Percentiles rank a stretch among this genome's conserved stretches.
These are phyloP conservation scores for Dimargaris cristalligena DNA, from an alignment of 192 early-diverging fungal genomes.

Conservation along the genomic window DNA sequence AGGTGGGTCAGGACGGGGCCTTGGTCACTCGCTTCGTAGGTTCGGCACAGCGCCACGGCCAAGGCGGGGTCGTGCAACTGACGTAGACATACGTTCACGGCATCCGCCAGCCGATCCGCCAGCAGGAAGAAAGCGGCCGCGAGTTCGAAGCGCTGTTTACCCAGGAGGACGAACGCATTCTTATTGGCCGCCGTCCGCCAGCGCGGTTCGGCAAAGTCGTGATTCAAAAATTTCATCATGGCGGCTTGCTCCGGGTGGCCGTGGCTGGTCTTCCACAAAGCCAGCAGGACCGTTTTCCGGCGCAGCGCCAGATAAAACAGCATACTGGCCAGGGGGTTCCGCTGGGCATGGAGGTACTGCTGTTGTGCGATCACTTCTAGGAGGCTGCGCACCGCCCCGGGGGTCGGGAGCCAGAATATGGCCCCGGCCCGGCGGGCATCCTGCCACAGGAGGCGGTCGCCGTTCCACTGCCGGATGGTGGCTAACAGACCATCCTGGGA, in stretches of 20 bases:
- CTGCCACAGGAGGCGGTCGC: slow-evolving; percentile 56
- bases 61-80: slow-evolving; percentile 84
- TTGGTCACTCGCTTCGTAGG: slow-evolving; percentile 74
- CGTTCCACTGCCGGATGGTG: slow-evolving; percentile 19
- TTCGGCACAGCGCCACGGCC: slow-evolving; percentile 76
- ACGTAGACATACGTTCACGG: slow-evolving; percentile 79
- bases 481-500: slow-evolving; percentile 50
- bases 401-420: slow-evolving; percentile 70
- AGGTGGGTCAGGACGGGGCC: slow-evolving; percentile 24
- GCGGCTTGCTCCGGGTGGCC: slow-evolving; percentile 67
- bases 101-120: slow-evolving; percentile 72
- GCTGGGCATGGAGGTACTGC: slow-evolving; percentile 54
- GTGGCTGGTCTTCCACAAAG: slow-evolving; percentile 75
- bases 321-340: slow-evolving; percentile 70
- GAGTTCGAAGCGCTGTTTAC: slow-evolving; percentile 84
- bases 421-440: slow-evolving; percentile 68
- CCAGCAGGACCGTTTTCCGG: slow-evolving; percentile 79
- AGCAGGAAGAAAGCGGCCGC: slow-evolving; percentile 93
- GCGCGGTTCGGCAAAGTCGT: slow-evolving; percentile 76
- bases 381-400: slow-evolving; percentile 44
- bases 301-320: slow-evolving; percentile 80
- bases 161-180: slow-evolving; percentile 93
- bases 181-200: slow-evolving; percentile 95
- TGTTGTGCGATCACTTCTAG: slow-evolving; percentile 82
- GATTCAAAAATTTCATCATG: slow-evolving; percentile 81